Evolutionary conservation across 2,329 filamentous ascomycete genomes (phyloP).

Genomic region (Xylaria digitata): DNA sequence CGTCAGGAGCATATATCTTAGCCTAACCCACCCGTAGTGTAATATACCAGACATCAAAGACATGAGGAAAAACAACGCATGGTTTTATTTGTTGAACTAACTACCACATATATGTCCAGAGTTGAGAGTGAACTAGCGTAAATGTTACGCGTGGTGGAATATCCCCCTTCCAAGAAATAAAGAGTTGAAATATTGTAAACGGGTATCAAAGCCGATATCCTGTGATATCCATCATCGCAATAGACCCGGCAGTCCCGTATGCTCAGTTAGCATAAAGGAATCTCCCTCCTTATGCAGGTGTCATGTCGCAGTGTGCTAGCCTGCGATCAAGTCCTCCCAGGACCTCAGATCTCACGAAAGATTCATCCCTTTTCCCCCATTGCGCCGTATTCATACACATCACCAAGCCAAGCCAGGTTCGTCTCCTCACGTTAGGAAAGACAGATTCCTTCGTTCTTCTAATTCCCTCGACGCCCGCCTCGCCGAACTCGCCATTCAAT

Average conservation of each 20-base stretch:
- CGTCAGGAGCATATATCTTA: neutral
- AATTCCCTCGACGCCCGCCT: neutral
- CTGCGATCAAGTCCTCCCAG: neutral
- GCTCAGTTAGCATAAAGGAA: neutral
- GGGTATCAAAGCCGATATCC: neutral
- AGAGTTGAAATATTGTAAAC: slow-evolving; percentile 8
- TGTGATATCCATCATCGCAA: neutral
- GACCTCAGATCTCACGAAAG: neutral
- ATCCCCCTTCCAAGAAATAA: neutral
- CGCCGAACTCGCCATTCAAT: neutral
- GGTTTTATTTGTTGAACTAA: neutral
- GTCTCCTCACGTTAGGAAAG: neutral
- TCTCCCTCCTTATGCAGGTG: neutral
- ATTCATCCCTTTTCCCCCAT: neutral
- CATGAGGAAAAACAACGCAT: slow-evolving; percentile 17
- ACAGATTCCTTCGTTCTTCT: neutral
- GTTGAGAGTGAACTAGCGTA: neutral
- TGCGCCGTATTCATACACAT: neutral
- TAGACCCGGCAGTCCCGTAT: neutral
- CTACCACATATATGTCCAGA: neutral
- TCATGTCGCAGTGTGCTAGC: neutral
- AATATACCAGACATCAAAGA: neutral
- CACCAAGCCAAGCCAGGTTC: neutral
- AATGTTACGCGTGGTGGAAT: neutral
- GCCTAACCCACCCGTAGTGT: neutral